These are phyloP conservation scores for Kodamaea arcana DNA, from an alignment of 1,139 yeast species.

Conservation along the genomic window DNA sequence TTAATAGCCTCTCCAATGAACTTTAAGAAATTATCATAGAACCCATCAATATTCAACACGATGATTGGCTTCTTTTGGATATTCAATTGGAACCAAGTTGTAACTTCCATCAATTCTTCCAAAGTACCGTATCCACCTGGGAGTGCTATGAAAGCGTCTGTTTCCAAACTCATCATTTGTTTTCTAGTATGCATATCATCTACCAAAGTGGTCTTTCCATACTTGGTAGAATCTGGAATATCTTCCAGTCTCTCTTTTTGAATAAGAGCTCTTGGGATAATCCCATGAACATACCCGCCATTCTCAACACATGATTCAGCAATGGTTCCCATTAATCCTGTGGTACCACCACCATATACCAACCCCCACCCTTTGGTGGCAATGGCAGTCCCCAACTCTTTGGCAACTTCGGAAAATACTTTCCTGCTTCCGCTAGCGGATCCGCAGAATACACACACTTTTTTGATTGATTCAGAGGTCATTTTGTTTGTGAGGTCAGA, in stretches of 20 bases:
- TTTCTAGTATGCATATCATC: conserved; percentile 90
- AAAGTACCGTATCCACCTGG: conserved; percentile 93
- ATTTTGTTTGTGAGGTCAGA: conserved; percentile 4
- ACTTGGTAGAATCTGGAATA: conserved; percentile 49
- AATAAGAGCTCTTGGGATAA: conserved; percentile 80
- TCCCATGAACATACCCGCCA: conserved; percentile 79
- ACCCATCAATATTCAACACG: conserved; percentile 73
- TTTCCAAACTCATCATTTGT: conserved; percentile 78
- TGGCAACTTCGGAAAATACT: conserved; percentile 51
- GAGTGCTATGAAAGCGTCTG: conserved; percentile 83
- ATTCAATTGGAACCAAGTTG: conserved; percentile 87
- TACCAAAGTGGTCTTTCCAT: conserved; percentile 79
- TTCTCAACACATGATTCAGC: conserved; percentile 66
- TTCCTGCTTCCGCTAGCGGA: conserved; percentile 66
- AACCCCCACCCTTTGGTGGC: conserved; percentile 66
- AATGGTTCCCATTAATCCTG: conserved; percentile 81
- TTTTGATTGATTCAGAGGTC: conserved; percentile 31
- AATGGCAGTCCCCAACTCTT: conserved; percentile 53
- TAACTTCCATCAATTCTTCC: conserved; percentile 86
- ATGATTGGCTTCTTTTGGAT: conserved; percentile 81
- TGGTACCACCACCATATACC: conserved; percentile 90
- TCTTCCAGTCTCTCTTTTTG: conserved; percentile 60
- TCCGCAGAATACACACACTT: conserved; percentile 83
- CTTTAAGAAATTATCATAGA: conserved; percentile 64
- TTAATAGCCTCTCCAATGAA: conserved; percentile 56